Base-by-base conservation (phyloP, 371 early-diverging fungal genomes). In the Actinomortierella ambigua region DNA sequence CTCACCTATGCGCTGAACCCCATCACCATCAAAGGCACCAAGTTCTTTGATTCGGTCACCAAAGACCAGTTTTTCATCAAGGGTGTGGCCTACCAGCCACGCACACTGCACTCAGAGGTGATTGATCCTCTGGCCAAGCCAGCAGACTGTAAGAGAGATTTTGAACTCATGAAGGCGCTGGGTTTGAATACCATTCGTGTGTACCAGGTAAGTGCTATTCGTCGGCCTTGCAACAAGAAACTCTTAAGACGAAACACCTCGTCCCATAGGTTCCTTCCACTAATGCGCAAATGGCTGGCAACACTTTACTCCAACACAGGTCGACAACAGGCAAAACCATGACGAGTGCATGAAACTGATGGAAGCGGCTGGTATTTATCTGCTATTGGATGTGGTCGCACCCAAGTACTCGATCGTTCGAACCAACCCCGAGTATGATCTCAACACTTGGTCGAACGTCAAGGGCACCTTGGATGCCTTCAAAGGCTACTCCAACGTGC, bases 31-130 rank as follows among this genome's bases (percentile, higher is more conserved):
- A 89, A 89, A 57, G 92, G 90, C 29, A 69, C 82, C 59, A 90
- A 90, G 67, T 85, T 90, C 55, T 90, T 93, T 64, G 86, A 91
- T 63, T 79, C 82, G 17, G 85, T 83, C 39, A 85, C 88, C 1
- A 89, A 90, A 59, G 80, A 88, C 18, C 88, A 90, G 58, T 92
- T 93, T 69, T 88, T 85, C 61, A 85, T 93, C 73, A 91, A 90
- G 77, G 92, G 92, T 47, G 81, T 93, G 2, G 90, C 91, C 6
- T 93, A 93, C 59, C 90, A 93, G 57, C 92, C 94, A 26, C 80
- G 85, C 59, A 67, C 77, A 51, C 13, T 34, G 14, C 18, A 44
- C 0, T 3, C 34, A 6, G 59, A 50, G 8, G 43, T 50, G 15
- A 56, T 53, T 0, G 93, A 92, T 68, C 91, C 92, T 8, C 78